These are phyloP conservation scores for Blastocystis sp. DNA, from an alignment of 352 stramenopile genomes.

Conservation along the genomic window DNA sequence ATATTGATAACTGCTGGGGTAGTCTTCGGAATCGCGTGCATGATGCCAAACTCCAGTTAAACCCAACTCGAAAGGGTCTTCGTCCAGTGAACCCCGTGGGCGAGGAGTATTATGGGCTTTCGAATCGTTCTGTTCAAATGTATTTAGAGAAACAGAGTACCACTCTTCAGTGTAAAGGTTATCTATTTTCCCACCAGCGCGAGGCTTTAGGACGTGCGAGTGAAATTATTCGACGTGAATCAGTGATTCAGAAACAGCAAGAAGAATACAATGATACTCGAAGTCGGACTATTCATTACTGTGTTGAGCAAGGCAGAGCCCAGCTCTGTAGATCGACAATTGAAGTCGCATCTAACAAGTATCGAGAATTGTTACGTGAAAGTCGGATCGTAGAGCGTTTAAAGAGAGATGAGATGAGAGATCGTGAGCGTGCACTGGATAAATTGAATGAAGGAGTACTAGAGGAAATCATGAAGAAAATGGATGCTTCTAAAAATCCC, in stretches of 20 bases:
- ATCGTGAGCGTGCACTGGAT: constrained; percentile 2
- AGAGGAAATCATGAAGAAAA: background rate
- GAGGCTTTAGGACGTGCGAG: background rate
- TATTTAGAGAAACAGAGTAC: background rate
- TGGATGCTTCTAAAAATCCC: background rate
- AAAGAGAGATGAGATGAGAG: background rate
- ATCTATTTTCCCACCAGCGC: constrained; percentile 40
- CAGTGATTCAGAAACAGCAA: background rate
- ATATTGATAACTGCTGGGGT: constrained; percentile 37
- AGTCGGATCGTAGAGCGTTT: background rate
- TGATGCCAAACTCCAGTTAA: background rate
- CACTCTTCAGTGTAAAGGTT: constrained; percentile 19
- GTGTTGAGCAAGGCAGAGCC: background rate
- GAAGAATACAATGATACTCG: background rate
- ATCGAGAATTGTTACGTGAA: background rate
- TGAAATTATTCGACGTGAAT: background rate
- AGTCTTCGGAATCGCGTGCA: background rate
- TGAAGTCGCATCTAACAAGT: background rate
- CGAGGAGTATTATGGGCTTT: constrained; percentile 44
- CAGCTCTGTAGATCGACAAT: background rate
- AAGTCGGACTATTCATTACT: background rate
- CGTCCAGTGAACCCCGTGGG: background rate
- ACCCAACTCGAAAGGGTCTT: background rate
- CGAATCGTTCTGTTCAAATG: background rate
- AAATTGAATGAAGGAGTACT: background rate